Conservation (phyloP, 1,139 yeast species). For the Geotrichum fermentans region DNA sequence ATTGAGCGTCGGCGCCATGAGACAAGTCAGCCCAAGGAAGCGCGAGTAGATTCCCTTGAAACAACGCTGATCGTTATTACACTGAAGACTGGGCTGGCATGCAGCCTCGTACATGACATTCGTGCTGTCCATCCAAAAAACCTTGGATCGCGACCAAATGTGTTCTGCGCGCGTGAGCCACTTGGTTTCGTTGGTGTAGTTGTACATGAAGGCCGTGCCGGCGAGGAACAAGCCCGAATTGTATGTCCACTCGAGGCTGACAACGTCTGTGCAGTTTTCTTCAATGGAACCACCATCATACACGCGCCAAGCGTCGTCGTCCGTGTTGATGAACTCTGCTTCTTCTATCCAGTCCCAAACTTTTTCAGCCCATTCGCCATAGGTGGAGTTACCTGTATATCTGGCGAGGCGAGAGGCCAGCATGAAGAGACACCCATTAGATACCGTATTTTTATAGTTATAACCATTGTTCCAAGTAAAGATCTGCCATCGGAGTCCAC, state of each 20-base stretch:
- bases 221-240: constrained; percentile 75
- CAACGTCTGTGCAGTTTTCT: constrained; percentile 58
- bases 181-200: constrained; percentile 57
- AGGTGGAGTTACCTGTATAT: constrained; percentile 65
- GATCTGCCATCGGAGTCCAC: constrained; percentile 96
- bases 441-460: constrained; percentile 83
- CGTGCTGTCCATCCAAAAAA: constrained; percentile 52
- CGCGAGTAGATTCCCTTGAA: constrained; percentile 80
- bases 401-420: constrained; percentile 86
- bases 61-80: constrained; percentile 87
- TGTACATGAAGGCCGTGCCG: constrained; percentile 79
- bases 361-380: too few species aligned
- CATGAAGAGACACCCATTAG: constrained; percentile 86
- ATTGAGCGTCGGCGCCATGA: constrained; percentile 15
- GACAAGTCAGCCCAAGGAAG: constrained; percentile 54
- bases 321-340: constrained; percentile 50
- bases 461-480: constrained; percentile 93
- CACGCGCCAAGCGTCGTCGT: constrained; percentile 41
- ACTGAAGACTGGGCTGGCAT: constrained; percentile 56
- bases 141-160: constrained; percentile 44
- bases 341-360: constrained; percentile 83
- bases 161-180: constrained; percentile 56
- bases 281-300: constrained; percentile 73
- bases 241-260: constrained; percentile 75
- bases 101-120: constrained; percentile 73